phyloP scores from a whole-genome alignment of 345 rosid genomes.

The Adansonia digitata region DNA sequence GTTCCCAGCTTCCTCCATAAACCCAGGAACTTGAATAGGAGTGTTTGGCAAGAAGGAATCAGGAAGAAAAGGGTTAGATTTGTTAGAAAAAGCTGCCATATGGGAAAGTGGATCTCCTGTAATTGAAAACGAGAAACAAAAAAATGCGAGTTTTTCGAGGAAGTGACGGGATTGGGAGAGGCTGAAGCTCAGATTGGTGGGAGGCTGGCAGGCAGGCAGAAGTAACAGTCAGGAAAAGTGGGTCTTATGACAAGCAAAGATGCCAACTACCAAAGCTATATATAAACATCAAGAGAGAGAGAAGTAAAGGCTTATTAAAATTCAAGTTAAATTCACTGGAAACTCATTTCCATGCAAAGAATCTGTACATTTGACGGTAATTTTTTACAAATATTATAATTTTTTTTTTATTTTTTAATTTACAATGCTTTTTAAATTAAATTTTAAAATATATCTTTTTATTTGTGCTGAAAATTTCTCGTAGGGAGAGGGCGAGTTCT shows the following conservation, averaged over 20 bases:
- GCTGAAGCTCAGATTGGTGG: background rate
- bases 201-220: background rate
- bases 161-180: background rate
- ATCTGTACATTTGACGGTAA: background rate
- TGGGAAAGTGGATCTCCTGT: conserved; percentile 5
- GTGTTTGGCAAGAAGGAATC: conserved; percentile 38
- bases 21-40: conserved; percentile 13
- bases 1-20: conserved; percentile 26
- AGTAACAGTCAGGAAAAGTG: conserved; percentile 1
- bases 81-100: conserved; percentile 66
- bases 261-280: background rate
- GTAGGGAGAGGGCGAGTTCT: too few species aligned
- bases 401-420: too few species aligned
- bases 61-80: conserved; percentile 36
- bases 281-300: background rate
- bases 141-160: background rate
- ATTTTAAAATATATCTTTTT: too few species aligned
- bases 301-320: background rate
- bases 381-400: too few species aligned
- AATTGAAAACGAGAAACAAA: background rate
- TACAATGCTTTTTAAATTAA: too few species aligned
- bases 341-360: background rate
- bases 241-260: background rate
- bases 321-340: background rate
- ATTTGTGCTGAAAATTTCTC: too few species aligned